Conservation (phyloP, 441 rosid species). For the Pelargonium myrrhifolium region DNA sequence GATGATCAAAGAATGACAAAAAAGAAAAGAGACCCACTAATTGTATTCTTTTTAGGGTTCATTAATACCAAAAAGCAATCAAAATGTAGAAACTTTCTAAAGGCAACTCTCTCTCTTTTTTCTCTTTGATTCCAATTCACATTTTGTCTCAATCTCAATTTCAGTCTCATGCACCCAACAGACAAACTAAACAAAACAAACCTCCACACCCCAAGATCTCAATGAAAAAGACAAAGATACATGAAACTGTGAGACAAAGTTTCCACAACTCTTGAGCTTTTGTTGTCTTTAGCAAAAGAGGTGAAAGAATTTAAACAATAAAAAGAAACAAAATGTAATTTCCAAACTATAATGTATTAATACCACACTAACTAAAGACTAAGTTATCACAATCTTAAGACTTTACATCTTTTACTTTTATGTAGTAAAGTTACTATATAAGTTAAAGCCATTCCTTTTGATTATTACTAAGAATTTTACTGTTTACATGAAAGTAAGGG, state of each 20-base stretch:
- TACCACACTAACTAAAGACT: too few species aligned
- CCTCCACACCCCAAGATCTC: too few species aligned
- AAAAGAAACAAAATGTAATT: neutral
- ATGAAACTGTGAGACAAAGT: slow-evolving; percentile 57
- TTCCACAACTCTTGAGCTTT: slow-evolving; percentile 33
- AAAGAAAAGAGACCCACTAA: slow-evolving; percentile 24
- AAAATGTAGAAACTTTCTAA: slow-evolving; percentile 23
- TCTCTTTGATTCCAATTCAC: slow-evolving; percentile 16
- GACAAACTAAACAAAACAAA: too few species aligned
- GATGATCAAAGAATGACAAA: neutral
- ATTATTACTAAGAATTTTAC: slow-evolving; percentile 13
- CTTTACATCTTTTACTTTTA: too few species aligned
- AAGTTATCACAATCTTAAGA: too few species aligned
- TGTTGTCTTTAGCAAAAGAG: slow-evolving; percentile 39
- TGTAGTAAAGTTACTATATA: slow-evolving; percentile 17
- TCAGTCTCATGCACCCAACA: too few species aligned
- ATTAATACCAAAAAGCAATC: slow-evolving; percentile 37
- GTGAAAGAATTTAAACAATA: too few species aligned
- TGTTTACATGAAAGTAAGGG: slow-evolving; percentile 46
- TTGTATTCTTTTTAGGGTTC: slow-evolving; percentile 49
- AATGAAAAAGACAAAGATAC: too few species aligned
- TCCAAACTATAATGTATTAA: too few species aligned
- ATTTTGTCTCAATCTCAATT: neutral
- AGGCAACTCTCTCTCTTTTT: too few species aligned
- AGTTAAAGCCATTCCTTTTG: slow-evolving; percentile 27